Evolutionary conservation across 1,284 basidiomycete genomes (phyloP).

Genomic region (Testicularia cyperi): DNA sequence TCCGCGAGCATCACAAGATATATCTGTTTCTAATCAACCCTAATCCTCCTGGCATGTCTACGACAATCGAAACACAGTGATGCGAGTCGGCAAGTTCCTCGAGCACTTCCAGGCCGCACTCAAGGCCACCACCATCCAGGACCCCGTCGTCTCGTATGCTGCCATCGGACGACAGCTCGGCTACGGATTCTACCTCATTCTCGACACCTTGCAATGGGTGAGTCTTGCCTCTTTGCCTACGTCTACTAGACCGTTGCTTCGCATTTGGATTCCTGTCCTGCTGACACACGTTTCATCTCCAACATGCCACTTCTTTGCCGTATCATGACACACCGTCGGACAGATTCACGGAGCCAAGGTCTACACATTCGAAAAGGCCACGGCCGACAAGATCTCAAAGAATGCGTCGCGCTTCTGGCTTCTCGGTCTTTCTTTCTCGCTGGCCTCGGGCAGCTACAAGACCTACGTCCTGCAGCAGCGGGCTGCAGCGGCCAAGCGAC

Average conservation of each 20-base stretch:
- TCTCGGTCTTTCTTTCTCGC: constrained; percentile 65
- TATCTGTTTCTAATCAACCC: constrained; percentile 1
- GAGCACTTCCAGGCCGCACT: constrained; percentile 92
- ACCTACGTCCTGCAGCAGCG: constrained; percentile 55
- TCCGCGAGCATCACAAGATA: no score
- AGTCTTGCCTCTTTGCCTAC: no score
- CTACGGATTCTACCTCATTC: constrained; percentile 82
- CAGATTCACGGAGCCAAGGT: constrained; percentile 57
- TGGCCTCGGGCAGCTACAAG: constrained; percentile 55
- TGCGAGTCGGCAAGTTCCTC: constrained; percentile 88
- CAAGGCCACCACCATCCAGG: constrained; percentile 69
- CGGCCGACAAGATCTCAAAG: constrained; percentile 70
- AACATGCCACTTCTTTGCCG: neutral
- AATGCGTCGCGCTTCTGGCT: constrained; percentile 87
- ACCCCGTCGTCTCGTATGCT: constrained; percentile 74
- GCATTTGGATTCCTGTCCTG: no score
- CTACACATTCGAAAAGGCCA: constrained; percentile 65
- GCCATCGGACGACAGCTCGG: constrained; percentile 81
- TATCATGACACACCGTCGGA: no score
- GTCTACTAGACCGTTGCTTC: no score
- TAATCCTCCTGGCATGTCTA: constrained; percentile 2
- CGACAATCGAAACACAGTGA: constrained; percentile 68
- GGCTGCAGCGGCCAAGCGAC: constrained; percentile 33
- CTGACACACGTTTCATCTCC: no score
- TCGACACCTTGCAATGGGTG: constrained; percentile 55